phyloP scores from a whole-genome alignment of 257 asterid genomes.

The Nicotiana knightiana region DNA sequence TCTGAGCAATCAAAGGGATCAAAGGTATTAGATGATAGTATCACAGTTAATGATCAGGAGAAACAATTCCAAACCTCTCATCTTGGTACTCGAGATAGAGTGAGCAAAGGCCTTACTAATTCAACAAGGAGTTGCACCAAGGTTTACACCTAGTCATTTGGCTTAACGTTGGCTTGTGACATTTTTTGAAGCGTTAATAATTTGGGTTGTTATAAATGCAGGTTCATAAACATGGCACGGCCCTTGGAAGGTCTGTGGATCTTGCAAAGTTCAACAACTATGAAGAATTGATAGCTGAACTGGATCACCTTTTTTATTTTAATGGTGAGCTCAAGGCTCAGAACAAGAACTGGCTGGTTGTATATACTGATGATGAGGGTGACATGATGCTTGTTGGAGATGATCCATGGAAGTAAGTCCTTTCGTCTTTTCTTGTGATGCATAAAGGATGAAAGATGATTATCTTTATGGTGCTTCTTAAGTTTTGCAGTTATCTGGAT shows the following conservation, averaged over 20 bases:
- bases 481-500: background rate
- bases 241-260: slow-evolving; percentile 81
- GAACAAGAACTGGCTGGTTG: slow-evolving; percentile 73
- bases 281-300: slow-evolving; percentile 54
- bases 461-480: background rate
- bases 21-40: slow-evolving; percentile 43
- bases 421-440: background rate
- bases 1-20: slow-evolving; percentile 50
- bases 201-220: slow-evolving; percentile 14
- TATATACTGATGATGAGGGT: slow-evolving; percentile 75
- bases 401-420: slow-evolving; percentile 84
- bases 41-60: slow-evolving; percentile 46
- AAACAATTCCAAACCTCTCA: slow-evolving; percentile 25
- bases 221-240: slow-evolving; percentile 85
- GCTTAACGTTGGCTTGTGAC: background rate
- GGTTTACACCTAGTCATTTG: slow-evolving; percentile 33
- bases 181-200: background rate
- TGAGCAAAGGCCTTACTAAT: slow-evolving; percentile 46
- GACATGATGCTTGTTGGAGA: slow-evolving; percentile 92
- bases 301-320: slow-evolving; percentile 72
- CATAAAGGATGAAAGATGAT: background rate
- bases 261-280: slow-evolving; percentile 61
- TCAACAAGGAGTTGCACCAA: slow-evolving; percentile 94
- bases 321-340: slow-evolving; percentile 57
- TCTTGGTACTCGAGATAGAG: slow-evolving; percentile 35